phyloP scores from a whole-genome alignment of 140 eudicot species.

The Flaveria floridana region DNA sequence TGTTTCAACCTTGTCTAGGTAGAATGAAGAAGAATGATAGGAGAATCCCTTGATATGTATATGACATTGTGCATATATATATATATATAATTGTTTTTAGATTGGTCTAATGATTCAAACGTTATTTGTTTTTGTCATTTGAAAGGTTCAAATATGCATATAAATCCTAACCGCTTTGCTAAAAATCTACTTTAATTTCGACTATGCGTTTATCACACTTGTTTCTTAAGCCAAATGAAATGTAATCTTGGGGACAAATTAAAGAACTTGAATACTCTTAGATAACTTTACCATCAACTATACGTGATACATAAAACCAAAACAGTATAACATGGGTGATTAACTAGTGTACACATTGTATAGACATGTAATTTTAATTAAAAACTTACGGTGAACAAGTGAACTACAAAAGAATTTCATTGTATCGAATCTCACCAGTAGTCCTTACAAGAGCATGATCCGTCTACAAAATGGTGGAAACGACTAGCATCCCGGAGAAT shows the following conservation, averaged over 20 bases:
- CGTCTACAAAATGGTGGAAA: constrained; percentile 54
- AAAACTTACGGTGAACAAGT: constrained; percentile 1
- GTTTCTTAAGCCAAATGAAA: constrained; percentile 3
- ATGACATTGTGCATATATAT: constrained; percentile 38
- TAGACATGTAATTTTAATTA: not conserved
- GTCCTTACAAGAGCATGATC: constrained; percentile 59
- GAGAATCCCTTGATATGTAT: constrained; percentile 33
- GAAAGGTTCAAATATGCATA: too few relatives aligned
- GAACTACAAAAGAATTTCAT: constrained; percentile 7
- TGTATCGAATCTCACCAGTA: constrained; percentile 44
- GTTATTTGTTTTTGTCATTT: not conserved
- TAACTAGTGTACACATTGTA: constrained; percentile 11
- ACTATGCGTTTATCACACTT: not conserved
- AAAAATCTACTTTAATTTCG: too few relatives aligned
- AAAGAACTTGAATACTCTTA: not conserved
- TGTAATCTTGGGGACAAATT: not conserved
- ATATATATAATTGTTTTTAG: constrained; percentile 18
- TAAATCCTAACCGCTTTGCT: too few relatives aligned
- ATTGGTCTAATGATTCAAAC: constrained; percentile 18
- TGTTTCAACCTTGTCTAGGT: constrained; percentile 35
- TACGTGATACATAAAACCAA: not conserved
- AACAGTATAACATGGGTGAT: not conserved
- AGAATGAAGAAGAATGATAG: constrained; percentile 27
- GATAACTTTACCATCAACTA: not conserved
- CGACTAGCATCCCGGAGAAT: constrained; percentile 53